Conservation (phyloP, 768 basidiomycete genomes). For the Austroboletus festivus region DNA sequence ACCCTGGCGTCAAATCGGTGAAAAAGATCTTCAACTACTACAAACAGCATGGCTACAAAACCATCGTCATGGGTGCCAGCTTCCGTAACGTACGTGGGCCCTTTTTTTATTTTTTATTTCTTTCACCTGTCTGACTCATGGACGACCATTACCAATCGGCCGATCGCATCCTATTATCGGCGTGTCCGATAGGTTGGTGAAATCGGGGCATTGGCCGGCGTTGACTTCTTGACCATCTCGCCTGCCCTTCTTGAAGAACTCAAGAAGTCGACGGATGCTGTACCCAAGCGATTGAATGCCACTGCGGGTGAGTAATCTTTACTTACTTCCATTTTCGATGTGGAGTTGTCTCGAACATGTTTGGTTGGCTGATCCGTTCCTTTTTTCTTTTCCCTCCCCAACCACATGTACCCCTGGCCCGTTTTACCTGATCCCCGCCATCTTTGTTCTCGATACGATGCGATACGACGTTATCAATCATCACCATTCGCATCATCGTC, state of each 20-base stretch:
- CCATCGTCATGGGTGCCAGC: constrained; percentile 99
- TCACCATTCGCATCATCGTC: neutral
- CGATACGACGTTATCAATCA: neutral
- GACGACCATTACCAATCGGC: neutral
- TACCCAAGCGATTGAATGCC: constrained; percentile 84
- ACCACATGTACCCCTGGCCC: neutral
- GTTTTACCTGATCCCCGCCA: neutral
- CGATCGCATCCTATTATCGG: constrained; percentile 7
- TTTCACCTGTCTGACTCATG: neutral
- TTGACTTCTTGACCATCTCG: constrained; percentile 96
- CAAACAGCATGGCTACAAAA: constrained; percentile 97
- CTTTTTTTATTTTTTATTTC: neutral
- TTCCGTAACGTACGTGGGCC: constrained; percentile 86
- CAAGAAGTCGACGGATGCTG: constrained; percentile 68
- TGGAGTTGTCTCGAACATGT: neutral
- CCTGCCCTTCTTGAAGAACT: constrained; percentile 91
- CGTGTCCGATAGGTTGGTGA: constrained; percentile 66
- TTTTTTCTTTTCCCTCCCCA: neutral
- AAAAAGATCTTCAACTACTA: constrained; percentile 99
- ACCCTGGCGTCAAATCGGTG: constrained; percentile 95
- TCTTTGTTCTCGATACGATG: too few relatives aligned
- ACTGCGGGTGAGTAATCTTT: constrained; percentile 45
- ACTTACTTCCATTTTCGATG: neutral
- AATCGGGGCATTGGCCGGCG: constrained; percentile 92
- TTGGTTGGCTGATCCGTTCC: constrained; percentile 11